Conservation (phyloP, 805 yeast genomes). For the Candida michaelii region DNA sequence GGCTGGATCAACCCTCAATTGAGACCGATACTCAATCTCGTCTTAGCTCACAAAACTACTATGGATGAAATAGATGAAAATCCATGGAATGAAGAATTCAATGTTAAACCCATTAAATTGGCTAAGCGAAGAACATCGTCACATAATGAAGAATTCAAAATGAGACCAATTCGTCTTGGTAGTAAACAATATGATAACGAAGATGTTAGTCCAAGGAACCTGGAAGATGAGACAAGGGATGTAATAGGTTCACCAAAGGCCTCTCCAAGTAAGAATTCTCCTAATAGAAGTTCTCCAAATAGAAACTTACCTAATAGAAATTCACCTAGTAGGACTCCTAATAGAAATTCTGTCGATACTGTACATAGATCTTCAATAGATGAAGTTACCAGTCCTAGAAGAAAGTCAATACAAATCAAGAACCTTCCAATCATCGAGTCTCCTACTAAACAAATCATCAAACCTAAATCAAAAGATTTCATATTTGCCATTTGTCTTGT, state of each 20-base stretch:
- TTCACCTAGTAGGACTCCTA: not conserved
- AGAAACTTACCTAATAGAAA: no score
- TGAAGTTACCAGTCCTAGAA: slow-evolving; percentile 6
- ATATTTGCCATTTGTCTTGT: slow-evolving; percentile 86
- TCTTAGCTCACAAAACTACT: not conserved
- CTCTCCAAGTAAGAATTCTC: no score
- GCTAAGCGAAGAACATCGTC: slow-evolving; percentile 22
- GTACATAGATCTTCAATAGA: not conserved
- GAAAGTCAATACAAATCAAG: slow-evolving; percentile 34
- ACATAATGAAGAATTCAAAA: slow-evolving; percentile 11
- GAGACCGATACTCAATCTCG: not conserved
- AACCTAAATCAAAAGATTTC: slow-evolving; percentile 28
- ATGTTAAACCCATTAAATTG: slow-evolving; percentile 29
- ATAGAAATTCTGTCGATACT: not conserved
- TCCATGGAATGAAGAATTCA: slow-evolving; percentile 16
- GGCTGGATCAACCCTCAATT: not conserved
- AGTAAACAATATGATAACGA: slow-evolving; percentile 9
- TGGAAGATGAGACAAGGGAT: not conserved
- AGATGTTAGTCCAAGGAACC: not conserved
- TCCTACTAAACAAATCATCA: slow-evolving; percentile 11
- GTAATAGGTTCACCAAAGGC: no score
- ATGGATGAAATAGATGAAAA: slow-evolving; percentile 14
- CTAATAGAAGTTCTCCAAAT: not conserved
- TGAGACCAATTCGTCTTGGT: slow-evolving; percentile 15
- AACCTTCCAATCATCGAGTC: slow-evolving; percentile 33